These are phyloP conservation scores for Cunninghamia lanceolata DNA, from an alignment of 75 land plant species.

Conservation along the genomic window DNA sequence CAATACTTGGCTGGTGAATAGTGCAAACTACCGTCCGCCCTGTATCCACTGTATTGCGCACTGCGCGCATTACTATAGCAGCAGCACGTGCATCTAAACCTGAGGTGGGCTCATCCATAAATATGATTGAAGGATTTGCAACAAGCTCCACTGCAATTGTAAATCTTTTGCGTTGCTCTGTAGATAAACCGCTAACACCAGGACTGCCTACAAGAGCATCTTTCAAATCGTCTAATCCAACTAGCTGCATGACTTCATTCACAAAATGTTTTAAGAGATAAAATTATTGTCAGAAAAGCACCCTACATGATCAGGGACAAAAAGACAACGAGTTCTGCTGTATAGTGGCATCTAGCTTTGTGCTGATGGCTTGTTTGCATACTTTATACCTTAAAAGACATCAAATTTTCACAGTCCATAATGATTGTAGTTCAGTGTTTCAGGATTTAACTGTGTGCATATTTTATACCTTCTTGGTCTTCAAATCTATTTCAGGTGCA, in stretches of 20 bases:
- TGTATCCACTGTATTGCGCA: constrained; percentile 22
- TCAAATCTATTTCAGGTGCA: constrained; percentile 36
- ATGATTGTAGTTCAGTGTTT: too few species aligned
- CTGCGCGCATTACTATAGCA: constrained; percentile 25
- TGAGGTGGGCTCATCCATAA: constrained; percentile 23
- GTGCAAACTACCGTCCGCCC: constrained; percentile 66
- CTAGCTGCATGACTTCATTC: constrained; percentile 80
- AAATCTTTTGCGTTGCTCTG: constrained; percentile 72
- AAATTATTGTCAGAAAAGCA: not conserved
- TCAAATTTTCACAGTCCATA: too few species aligned
- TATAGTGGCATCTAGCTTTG: too few species aligned
- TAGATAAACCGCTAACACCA: constrained; percentile 73
- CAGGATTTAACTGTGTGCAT: too few species aligned
- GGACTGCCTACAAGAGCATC: constrained; percentile 72
- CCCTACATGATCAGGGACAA: not conserved
- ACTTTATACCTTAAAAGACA: too few species aligned
- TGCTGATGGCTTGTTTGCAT: too few species aligned
- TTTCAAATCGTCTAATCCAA: constrained; percentile 52
- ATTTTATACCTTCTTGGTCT: constrained; percentile 42
- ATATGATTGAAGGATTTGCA: constrained; percentile 24
- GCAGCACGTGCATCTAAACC: constrained; percentile 29
- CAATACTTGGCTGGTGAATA: constrained; percentile 16
- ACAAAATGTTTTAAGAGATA: constrained; percentile 58
- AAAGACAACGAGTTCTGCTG: not conserved
- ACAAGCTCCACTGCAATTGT: constrained; percentile 68